Evolutionary conservation across 495 filamentous ascomycete genomes (phyloP).

Genomic region (Daldinia vernicosa): DNA sequence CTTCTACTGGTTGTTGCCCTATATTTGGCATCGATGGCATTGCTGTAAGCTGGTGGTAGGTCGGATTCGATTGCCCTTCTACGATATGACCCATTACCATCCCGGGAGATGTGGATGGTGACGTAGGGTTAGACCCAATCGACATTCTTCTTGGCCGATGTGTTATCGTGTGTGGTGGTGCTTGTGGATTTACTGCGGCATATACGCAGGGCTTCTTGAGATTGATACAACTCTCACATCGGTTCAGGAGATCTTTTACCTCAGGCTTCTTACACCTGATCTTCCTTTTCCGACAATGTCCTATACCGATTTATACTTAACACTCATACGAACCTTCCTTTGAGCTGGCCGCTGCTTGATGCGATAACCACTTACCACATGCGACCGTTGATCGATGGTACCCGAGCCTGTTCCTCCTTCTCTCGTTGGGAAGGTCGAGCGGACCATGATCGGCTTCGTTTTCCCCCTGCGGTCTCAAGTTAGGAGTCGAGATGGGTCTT

Average conservation of each 20-base stretch:
- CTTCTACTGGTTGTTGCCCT: slow-evolving; percentile 56
- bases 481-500: slow-evolving; percentile 72
- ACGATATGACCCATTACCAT: slow-evolving; percentile 54
- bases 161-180: slow-evolving; percentile 58
- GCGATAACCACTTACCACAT: slow-evolving; percentile 77
- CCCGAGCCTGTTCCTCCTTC: slow-evolving; percentile 94
- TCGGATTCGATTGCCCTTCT: slow-evolving; percentile 53
- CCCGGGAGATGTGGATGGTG: slow-evolving; percentile 61
- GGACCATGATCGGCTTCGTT: slow-evolving; percentile 40
- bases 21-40: slow-evolving; percentile 61
- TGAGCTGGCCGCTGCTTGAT: slow-evolving; percentile 27
- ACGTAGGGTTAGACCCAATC: slow-evolving; percentile 52
- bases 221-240: slow-evolving; percentile 95
- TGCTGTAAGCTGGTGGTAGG: slow-evolving; percentile 54
- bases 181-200: slow-evolving; percentile 86
- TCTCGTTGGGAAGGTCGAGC: slow-evolving; percentile 70
- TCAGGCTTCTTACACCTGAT: slow-evolving; percentile 86
- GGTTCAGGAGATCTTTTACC: slow-evolving; percentile 74
- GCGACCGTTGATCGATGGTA: slow-evolving; percentile 98
- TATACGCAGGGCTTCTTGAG: slow-evolving; percentile 97
- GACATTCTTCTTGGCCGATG: slow-evolving; percentile 53
- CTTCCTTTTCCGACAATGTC: slow-evolving; percentile 93
- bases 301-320: slow-evolving; percentile 55
- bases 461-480: slow-evolving; percentile 63
- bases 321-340: slow-evolving; percentile 20